Base-by-base conservation (phyloP, 305 asterid genomes). In the Euphrasia arctica region DNA sequence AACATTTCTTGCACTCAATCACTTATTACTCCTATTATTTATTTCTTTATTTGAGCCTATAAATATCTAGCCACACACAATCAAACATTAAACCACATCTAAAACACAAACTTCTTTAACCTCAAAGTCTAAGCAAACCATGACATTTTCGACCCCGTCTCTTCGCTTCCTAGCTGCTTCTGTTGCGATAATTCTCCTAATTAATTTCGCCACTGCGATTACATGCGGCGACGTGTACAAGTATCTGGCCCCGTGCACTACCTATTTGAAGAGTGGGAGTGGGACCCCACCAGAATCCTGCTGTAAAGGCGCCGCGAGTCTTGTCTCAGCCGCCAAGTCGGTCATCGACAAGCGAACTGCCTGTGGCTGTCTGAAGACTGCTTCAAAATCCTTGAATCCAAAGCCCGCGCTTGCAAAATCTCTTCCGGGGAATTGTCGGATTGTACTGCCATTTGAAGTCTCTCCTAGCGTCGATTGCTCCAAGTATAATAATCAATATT, bases 401-500 rank as follows among this genome's bases (percentile, higher is more conserved):
- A 76, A 88, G 29, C 67, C 84, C 5, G 77, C 61, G 57, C 68
- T 76, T 31, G 95, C 95, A 0, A 70, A 76, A 56, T 64, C 82
- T 63, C 91, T 88, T 39, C 87, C 95, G 0, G 52, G 58, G 55
- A 79, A 68, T 29, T 88, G 95, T 61, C 91, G 90, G 60, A 70
- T 88, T 72, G 70, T 0, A n/a, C 54, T 84, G 80, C 77, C 88
- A 0, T 74, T 77, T 51, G 73, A 71, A 13, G 69, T 85, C 64
- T 79, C 91, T 2, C 75, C 90, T 55, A 72, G 1, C 25, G 79
- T 78, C 3, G 95, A 88, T 65, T 88, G 96, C 83, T 62, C 84
- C 79, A 79, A 81, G 95, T 88, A 82, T 7, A n/a, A 32, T 32
- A 32, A 11, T 39, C 18, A 12, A 18, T 18, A 18, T 45, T 45